Base-by-base conservation (phyloP, 257 asterid genomes). In the Nemophila menziesii region DNA sequence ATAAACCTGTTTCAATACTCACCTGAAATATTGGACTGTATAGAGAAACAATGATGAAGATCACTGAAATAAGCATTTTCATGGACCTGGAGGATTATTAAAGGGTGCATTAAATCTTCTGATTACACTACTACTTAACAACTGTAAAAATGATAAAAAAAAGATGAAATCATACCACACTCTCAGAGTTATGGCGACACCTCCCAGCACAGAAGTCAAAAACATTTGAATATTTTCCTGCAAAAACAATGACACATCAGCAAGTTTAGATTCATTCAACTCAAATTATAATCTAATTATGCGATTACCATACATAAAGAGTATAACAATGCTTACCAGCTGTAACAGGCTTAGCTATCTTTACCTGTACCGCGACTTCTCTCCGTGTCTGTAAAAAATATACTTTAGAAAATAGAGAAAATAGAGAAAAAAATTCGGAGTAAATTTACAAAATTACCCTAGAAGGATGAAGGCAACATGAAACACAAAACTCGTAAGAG, bases 121-220 rank as follows among this genome's bases (percentile, higher is more conserved):
- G n/a, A n/a, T n/a, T n/a, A n/a, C n/a, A n/a, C n/a, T n/a, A n/a
- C n/a, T n/a, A n/a, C n/a, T n/a, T n/a, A 15, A 17, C 14, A 46
- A 42, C n/a, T 17, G 14, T 44, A 20, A 27, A 37, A 23, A 42
- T 29, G n/a, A 17, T 29, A 23, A 56, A 18, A 44, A 38, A 49
- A 48, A 46, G 41, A 55, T 3, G 29, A 60, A 16, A 38, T 17
- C 9, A 58, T 76, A 86, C 96, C 90, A 87, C 97, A 24, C 95
- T 78, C 70, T 78, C 90, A 39, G 95, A 87, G 68, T 67, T 80
- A 58, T 87, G 97, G 59, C 93, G 95, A 47, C 97, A 87, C 63
- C 97, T 75, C 47, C 95, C 97, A 43, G 65, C 67, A 61, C 95
- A 87, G 60, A 69, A 87, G 48, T 83, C 80, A 46, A 87, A 87